Evolutionary conservation across 2,329 filamentous ascomycete species (phyloP).

Genomic region (Didymella pomorum): DNA sequence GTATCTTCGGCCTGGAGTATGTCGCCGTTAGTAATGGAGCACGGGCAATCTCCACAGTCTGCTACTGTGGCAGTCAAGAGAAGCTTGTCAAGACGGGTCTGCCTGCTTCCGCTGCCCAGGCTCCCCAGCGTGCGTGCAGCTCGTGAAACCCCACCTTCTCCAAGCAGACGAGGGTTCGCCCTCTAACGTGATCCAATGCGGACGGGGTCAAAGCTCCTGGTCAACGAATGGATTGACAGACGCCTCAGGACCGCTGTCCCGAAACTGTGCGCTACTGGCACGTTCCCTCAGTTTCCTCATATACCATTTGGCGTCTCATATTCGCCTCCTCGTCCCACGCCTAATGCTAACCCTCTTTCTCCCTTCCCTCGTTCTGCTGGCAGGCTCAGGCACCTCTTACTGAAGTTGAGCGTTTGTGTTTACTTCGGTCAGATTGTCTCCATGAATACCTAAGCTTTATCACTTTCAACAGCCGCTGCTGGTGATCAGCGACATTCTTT

Average conservation of each 20-base stretch:
- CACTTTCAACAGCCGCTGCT: slow-evolving; percentile 49
- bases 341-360: slow-evolving; percentile 50
- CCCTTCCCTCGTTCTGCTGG: slow-evolving; percentile 50
- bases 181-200: slow-evolving; percentile 38
- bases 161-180: slow-evolving; percentile 39
- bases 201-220: slow-evolving; percentile 39
- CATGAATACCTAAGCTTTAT: slow-evolving; percentile 49
- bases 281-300: slow-evolving; percentile 46
- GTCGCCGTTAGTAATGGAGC: slow-evolving; percentile 21
- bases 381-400: slow-evolving; percentile 50
- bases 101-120: slow-evolving; percentile 43
- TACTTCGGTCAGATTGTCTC: slow-evolving; percentile 45
- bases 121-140: slow-evolving; percentile 32
- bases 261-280: slow-evolving; percentile 49
- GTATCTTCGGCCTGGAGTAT: not conserved
- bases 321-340: slow-evolving; percentile 45
- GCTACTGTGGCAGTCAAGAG: slow-evolving; percentile 31
- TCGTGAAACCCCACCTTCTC: slow-evolving; percentile 48
- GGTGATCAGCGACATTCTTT: slow-evolving; percentile 49
- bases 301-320: slow-evolving; percentile 53
- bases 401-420: slow-evolving; percentile 50
- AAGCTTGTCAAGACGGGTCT: slow-evolving; percentile 42
- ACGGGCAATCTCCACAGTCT: slow-evolving; percentile 33
- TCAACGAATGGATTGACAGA: slow-evolving; percentile 44
- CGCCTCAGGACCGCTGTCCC: slow-evolving; percentile 50